Evolutionary conservation across 305 asterid genomes (phyloP), one percentile per base, ranked within the genome.

Genomic region (Solanum hybrid): DNA sequence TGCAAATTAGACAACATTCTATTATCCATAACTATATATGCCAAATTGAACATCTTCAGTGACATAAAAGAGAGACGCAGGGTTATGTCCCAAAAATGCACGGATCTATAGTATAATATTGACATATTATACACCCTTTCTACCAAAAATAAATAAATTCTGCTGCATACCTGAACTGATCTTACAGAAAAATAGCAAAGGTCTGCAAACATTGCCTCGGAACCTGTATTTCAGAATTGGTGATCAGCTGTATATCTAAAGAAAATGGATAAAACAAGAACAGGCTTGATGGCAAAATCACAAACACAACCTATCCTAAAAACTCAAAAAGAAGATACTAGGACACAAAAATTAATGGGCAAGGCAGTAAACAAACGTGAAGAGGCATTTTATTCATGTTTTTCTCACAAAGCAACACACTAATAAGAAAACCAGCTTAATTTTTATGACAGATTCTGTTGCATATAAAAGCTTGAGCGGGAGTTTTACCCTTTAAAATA

Each of bases 201-300:
- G 92, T 98, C 99, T 79, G 99, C 99, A 95, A 98, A 98, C 99
- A 98, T 98, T 90, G 99, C 99, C 94, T 98, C 99, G 68, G 99
- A 98, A 94, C 99, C 99, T 98, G 97, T 92, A 93, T 89, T 90
- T 92, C 73, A 78, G 92, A 91, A 92, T 94, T 92, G 92, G 94
- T 87, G 89, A 89, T 93, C 95, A 95, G 94, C 89, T 88, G 86
- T 90, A 86, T 87, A 91, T 82, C 90, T 79, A 91, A 45, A 92
- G 79, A 80, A 93, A 87, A 83, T 78, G 81, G 33, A 83, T 76
- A 26, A 33, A 91, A 78, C 72, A 37, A 80, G 22, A 57, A 85
- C 32, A 61, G 88, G 78, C 14, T 12, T 61, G 77, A 61, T 61
- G 78, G 89, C 75, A 31, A 84, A 51, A 61, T 86, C 29, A 61